Evolutionary conservation across 2,329 filamentous ascomycete species (phyloP).

Genomic region (Cercospora sojina): DNA sequence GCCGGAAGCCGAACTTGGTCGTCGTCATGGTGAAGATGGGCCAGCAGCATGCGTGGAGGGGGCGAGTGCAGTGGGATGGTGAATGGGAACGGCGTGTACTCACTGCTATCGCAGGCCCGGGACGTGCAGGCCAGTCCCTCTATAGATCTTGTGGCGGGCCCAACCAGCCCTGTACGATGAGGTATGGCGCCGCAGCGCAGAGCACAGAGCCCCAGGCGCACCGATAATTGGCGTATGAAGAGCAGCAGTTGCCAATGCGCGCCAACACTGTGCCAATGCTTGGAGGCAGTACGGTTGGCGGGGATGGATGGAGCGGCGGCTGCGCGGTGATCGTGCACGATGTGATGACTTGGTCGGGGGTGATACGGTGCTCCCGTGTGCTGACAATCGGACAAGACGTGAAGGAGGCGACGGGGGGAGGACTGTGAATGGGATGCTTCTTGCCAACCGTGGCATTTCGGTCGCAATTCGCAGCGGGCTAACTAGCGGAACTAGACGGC

Average conservation of each 20-base stretch:
- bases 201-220: neutral
- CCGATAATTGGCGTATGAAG: neutral
- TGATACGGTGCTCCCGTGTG: neutral
- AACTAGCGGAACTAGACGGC: neutral
- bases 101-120: constrained; percentile 5
- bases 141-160: neutral
- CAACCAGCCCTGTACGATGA: constrained; percentile 14
- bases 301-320: neutral
- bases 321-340: neutral
- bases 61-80: neutral
- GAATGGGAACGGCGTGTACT: constrained; percentile 1
- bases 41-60: neutral
- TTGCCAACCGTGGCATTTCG: neutral
- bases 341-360: neutral
- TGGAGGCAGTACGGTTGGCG: neutral
- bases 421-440: neutral
- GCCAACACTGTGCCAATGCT: neutral
- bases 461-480: neutral
- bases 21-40: constrained; percentile 12
- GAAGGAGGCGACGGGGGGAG: neutral
- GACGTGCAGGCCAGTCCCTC: neutral
- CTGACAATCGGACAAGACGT: neutral
- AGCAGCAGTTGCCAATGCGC: neutral
- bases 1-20: constrained; percentile 20
- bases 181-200: neutral